Conservation (phyloP, 2,329 filamentous ascomycete species). For the Helotiales sp. region DNA sequence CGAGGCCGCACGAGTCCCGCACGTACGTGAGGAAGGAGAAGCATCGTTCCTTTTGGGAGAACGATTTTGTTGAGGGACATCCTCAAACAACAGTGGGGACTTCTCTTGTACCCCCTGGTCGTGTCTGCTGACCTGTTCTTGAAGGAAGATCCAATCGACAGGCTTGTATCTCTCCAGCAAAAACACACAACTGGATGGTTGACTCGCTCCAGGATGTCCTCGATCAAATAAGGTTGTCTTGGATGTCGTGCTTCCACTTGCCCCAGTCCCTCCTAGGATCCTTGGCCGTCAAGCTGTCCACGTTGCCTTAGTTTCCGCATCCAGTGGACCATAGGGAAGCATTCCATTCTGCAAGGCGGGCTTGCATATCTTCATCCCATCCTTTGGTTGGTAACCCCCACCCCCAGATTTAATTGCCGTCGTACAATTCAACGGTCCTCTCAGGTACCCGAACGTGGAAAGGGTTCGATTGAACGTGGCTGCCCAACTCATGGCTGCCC, state of each 20-base stretch:
- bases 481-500: conserved; percentile 3
- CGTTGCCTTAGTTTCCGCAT: conserved; percentile 3
- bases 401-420: conserved; percentile 5
- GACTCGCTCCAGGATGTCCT: neutral
- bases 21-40: neutral
- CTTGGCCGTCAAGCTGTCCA: conserved; percentile 5
- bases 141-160: neutral
- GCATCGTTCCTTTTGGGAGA: neutral
- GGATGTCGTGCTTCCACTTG: neutral
- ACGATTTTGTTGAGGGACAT: neutral
- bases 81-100: neutral
- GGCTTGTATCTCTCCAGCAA: neutral
- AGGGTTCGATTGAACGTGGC: neutral
- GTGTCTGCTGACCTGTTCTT: neutral
- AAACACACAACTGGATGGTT: neutral
- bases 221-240: conserved; percentile 1
- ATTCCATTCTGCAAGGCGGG: neutral
- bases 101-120: neutral
- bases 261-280: neutral
- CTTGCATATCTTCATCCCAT: neutral
- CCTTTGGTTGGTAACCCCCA: conserved; percentile 7
- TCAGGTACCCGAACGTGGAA: conserved; percentile 12
- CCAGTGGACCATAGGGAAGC: conserved; percentile 1
- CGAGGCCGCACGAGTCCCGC: neutral
- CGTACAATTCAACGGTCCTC: conserved; percentile 3